Conservation (phyloP, 23 red algal species). For the Gracilaria gracilis region DNA sequence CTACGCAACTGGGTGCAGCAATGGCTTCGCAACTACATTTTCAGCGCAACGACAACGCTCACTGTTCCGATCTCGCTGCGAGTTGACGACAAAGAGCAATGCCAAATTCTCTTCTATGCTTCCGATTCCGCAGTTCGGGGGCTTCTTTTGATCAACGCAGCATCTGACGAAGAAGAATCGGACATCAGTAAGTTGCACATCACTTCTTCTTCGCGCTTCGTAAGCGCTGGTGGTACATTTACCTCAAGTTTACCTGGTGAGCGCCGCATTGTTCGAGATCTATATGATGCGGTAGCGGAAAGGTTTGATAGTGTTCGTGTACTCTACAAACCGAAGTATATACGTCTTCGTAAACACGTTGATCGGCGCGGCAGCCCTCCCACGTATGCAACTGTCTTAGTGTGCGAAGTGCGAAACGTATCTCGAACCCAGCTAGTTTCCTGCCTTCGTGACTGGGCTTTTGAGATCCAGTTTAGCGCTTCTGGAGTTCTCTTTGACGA, state of each 20-base stretch:
- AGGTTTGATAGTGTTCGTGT: neutral
- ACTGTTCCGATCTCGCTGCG: constrained; percentile 6
- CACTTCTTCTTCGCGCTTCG: constrained; percentile 20
- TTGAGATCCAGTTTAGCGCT: constrained; percentile 12
- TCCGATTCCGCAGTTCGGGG: constrained; percentile 14
- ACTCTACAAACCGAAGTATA: constrained; percentile 14
- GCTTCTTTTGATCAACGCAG: neutral
- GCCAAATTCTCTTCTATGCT: neutral
- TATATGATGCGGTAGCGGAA: neutral
- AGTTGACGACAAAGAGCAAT: neutral
- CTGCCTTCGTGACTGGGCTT: constrained; percentile 18
- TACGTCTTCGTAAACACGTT: constrained; percentile 6
- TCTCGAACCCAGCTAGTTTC: neutral
- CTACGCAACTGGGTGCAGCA: neutral
- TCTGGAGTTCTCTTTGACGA: neutral
- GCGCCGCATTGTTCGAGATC: constrained; percentile 21
- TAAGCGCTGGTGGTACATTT: constrained; percentile 7
- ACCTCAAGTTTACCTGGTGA: constrained; percentile 19
- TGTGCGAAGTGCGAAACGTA: constrained; percentile 18
- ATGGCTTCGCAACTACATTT: constrained; percentile 26
- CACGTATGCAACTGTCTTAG: neutral
- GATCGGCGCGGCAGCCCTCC: neutral
- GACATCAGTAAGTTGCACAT: neutral
- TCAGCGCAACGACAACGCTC: neutral
- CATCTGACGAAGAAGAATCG: neutral